Base-by-base conservation (phyloP, 805 yeast species). In the Wickerhamomyces chambardii region DNA sequence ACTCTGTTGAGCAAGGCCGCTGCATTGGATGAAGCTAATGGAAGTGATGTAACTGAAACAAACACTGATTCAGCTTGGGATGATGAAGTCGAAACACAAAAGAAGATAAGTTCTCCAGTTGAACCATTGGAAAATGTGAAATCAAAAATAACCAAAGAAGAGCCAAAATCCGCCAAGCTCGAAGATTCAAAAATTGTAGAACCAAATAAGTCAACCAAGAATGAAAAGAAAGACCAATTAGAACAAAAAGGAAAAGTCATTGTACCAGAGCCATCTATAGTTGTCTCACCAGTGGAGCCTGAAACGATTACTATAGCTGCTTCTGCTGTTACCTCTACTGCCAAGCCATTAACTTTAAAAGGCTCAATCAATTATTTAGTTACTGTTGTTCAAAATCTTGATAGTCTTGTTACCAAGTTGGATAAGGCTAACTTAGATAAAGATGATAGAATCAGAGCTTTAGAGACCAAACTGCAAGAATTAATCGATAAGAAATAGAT, bases 291-390 rank as follows among this genome's bases (percentile, higher is more conserved):
- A 17, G 40, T 32, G 32, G 43, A 43, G 28, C 30, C 28, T 24
- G 36, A 41, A 25, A 37, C 47, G 22, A 33, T 24, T 19, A 48
- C 41, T 28, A 42, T 38, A 26, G 34, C 36, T 15, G 34, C 40
- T 19, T 9, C 44, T 26, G 43, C 35, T 29, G 45, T 46, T 19
- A 19, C 22, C 8, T 41, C 48, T 16, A 49, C 59, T 15, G 53
- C 63, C 21, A 66, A 69, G 19, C 74, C 84, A 15, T 68, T 82
- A 24, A 82, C 87, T 1, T 64, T 84, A 40, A 80, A 80, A 48
- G 80, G 74, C 9, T 75, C 86, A 1, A 78, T 83, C 24, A 90
- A 80, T 43, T 78, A 71, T 42, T 62, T 84, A 36, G 74, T 82
- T 5, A 39, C 59, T 3, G 56, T 84, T 25, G 86, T 80, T 16